Evolutionary conservation across 2,329 filamentous ascomycete genomes (phyloP).

Genomic region (Botryotinia calthae): DNA sequence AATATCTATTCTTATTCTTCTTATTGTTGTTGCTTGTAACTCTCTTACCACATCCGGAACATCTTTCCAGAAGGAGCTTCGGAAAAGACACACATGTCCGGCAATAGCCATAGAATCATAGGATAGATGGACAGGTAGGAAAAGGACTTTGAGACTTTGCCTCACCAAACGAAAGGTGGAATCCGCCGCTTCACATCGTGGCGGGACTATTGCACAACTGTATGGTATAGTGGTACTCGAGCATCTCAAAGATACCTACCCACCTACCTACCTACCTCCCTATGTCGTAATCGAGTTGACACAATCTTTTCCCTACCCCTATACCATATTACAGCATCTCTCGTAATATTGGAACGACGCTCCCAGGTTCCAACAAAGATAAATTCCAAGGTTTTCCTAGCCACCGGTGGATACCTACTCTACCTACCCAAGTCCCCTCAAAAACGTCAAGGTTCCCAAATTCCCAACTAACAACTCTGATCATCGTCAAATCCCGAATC

Average conservation of each 20-base stretch:
- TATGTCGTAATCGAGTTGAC: background rate
- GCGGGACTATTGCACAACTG: background rate
- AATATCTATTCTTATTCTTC: background rate
- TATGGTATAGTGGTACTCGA: background rate
- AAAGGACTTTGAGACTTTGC: background rate
- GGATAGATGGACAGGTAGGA: background rate
- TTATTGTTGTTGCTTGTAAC: background rate
- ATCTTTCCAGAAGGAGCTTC: background rate
- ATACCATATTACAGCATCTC: too few species aligned
- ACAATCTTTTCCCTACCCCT: background rate
- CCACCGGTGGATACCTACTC: background rate
- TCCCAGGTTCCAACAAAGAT: background rate
- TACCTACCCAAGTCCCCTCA: background rate
- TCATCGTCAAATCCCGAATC: conserved; percentile 3
- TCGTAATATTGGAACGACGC: background rate
- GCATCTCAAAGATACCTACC: background rate
- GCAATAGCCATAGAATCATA: background rate
- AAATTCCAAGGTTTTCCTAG: background rate
- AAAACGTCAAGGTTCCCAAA: background rate
- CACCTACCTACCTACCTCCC: too few species aligned
- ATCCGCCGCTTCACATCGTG: background rate
- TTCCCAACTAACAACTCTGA: background rate
- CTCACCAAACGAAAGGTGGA: background rate
- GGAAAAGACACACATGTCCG: background rate
- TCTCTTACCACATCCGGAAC: background rate